A percentile compares a stretch with the other conserved stretches of the same genome.
phyloP scores from a whole-genome alignment of 2,329 filamentous ascomycete genomes.

The Aspergillus japonicus region DNA sequence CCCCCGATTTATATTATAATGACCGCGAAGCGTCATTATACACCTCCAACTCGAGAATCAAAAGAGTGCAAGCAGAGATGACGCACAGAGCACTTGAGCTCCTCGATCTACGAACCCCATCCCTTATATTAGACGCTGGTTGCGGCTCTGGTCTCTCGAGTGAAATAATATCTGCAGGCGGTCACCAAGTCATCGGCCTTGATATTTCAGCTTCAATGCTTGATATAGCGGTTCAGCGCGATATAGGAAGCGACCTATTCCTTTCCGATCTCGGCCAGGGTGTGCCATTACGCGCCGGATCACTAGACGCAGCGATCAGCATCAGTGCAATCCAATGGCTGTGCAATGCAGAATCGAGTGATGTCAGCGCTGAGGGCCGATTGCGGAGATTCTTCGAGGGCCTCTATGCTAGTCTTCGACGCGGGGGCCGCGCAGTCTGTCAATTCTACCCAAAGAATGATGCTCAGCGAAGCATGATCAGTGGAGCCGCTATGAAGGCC shows the following conservation, averaged over 20 bases:
- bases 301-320: conserved; percentile 91
- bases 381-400: conserved; percentile 88
- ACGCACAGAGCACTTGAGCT: conserved; percentile 89
- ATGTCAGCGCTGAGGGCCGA: conserved; percentile 75
- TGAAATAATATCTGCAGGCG: conserved; percentile 76
- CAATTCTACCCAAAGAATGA: conserved; percentile 99
- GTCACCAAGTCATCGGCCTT: conserved; percentile 95
- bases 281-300: conserved; percentile 85
- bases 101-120: conserved; percentile 74
- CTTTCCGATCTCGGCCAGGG: conserved; percentile 95
- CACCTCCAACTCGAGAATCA: conserved; percentile 92
- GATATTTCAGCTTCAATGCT: conserved; percentile 90
- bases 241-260: conserved; percentile 59
- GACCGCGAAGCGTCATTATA: conserved; percentile 95
- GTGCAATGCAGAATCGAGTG: conserved; percentile 88
- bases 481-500: conserved; percentile 81
- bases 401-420: conserved; percentile 76
- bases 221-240: no score
- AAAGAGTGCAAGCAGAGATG: conserved; percentile 93
- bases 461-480: conserved; percentile 87
- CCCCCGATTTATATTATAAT: conserved; percentile 96
- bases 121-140: conserved; percentile 91
- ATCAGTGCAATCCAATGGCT: conserved; percentile 98
- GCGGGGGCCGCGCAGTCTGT: conserved; percentile 87
- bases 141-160: conserved; percentile 93